Base-by-base conservation (phyloP, 1,284 basidiomycete species). In the Somion occarium region DNA sequence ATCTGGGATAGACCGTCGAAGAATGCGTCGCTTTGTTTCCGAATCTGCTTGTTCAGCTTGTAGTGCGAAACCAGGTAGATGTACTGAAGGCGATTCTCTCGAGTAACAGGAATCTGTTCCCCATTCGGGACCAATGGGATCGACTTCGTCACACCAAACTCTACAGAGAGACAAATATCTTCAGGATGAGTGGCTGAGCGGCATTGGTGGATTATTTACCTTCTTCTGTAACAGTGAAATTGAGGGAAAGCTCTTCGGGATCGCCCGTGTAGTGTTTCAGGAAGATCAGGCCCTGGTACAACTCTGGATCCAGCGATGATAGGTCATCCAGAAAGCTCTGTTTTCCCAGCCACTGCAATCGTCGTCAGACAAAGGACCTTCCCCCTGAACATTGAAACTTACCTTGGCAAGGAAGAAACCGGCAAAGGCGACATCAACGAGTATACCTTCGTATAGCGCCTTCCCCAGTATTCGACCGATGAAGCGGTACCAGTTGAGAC, bases 401-500 rank as follows among this genome's bases (percentile, higher is more conserved):
- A 88, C 86, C 78, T 94, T 94, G 12, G 88, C 83, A 34, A 96
- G 75, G 79, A 99, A 99, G 74, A 99, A 99, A 5, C 85, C 84
- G 1, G 97, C 94, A 69, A 99, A 98, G 1, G 89, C 89, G 3
- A 96, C 91, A 60, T 98, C 93, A n/a, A 97, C 85, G 5, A 99
- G 75, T 46, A 99, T 98, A 2, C 95, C 94, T 50, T 98, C 93
- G 65, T 99, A 99, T 61, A 99, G 76, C 0, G 96, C 96, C 66
- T 98, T 98, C 9, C 95, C 96, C 0, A 98, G 74, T 22, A 99
- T 89, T 0, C 92, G 78, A 0, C 97, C 96, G 54, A 98, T 85
- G 69, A 98, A 99, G 1, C 85, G 79, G 67, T 94, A 99, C 97
- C 97, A 99, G 43, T 82, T 81, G 48, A 97, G 73, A 64, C 85